Evolutionary conservation across 257 asterid genomes (phyloP), one percentile per base, ranked within the genome.

Genomic region (Solanum gracilifrons): DNA sequence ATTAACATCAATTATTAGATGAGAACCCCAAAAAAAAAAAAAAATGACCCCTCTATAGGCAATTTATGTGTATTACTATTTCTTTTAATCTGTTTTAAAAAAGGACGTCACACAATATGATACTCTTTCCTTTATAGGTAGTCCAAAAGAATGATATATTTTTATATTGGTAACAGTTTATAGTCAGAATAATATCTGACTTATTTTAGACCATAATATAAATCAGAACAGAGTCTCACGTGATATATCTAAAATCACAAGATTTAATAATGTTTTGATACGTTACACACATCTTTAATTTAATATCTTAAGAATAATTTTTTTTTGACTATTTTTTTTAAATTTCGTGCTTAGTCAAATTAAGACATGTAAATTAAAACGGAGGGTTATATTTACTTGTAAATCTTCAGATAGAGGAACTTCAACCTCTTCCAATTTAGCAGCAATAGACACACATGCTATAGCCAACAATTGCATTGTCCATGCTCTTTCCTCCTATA

Each of bases 361-460:
- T 27, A 29, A 3, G n/a, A 29, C 3, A 69, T 64, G 1, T 9
- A 66, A 12, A 66, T 66, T 66, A 10, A 66, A 66, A 25, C 1
- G 16, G 31, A 66, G 9, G 7, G 6, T 11, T 12, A 66, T 66
- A 25, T 13, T 66, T 35, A 90, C 94, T 93, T 90, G 93, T 39
- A 92, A 79, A 39, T 92, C 91, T 27, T 83, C 62, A 80, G 36
- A 74, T 73, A 86, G 66, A 62, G 93, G 93, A 89, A 89, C 91
- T 48, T 77, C 89, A 21, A 88, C 84, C 88, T 92, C 94, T 46
- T 90, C 94, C 90, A 92, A 66, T 88, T 92, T 92, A 73, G 93
- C 92, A 7, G 94, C 94, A 82, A 92, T 89, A 83, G 93, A 90
- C 51, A 91, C 86, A 86, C 93, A 92, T 13, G 93, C 89, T 16